Conservation (phyloP, 2,329 filamentous ascomycete species). For the Colletotrichum endophyticum region DNA sequence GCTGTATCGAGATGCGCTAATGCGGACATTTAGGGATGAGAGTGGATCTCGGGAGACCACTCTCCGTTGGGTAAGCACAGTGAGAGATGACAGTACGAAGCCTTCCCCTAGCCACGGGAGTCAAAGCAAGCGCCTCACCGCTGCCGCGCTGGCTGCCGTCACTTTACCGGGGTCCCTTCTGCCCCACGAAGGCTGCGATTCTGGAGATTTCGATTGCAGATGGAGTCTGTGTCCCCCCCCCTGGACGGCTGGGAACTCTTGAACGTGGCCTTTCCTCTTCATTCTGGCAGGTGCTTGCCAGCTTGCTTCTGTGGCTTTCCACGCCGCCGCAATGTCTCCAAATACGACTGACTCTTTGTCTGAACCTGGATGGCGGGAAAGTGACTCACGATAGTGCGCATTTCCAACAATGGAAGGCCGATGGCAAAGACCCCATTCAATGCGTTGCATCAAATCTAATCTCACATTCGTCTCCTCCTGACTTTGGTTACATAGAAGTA, state of each 20-base stretch:
- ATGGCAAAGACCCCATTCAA: neutral
- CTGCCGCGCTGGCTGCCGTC: conserved; percentile 9
- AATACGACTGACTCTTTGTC: neutral
- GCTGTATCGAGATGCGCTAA: neutral
- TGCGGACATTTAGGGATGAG: neutral
- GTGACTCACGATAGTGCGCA: conserved; percentile 1
- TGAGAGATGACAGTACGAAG: neutral
- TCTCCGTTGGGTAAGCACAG: conserved; percentile 10
- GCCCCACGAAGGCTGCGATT: conserved; percentile 19
- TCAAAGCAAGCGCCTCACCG: conserved; percentile 10
- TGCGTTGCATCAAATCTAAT: neutral
- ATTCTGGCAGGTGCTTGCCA: neutral
- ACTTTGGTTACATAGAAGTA: neutral
- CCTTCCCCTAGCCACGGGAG: conserved; percentile 4
- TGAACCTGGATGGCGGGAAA: neutral
- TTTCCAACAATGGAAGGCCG: neutral
- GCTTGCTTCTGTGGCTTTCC: neutral
- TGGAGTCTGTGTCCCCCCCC: neutral
- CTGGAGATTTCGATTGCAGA: conserved; percentile 19
- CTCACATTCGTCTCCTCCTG: neutral
- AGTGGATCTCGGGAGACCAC: neutral
- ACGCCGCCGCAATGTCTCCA: neutral
- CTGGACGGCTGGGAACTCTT: neutral
- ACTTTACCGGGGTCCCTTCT: neutral
- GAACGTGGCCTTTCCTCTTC: conserved; percentile 9